Conservation (phyloP, 192 early-diverging fungal genomes). For the Rhizophagus prolifer region DNA sequence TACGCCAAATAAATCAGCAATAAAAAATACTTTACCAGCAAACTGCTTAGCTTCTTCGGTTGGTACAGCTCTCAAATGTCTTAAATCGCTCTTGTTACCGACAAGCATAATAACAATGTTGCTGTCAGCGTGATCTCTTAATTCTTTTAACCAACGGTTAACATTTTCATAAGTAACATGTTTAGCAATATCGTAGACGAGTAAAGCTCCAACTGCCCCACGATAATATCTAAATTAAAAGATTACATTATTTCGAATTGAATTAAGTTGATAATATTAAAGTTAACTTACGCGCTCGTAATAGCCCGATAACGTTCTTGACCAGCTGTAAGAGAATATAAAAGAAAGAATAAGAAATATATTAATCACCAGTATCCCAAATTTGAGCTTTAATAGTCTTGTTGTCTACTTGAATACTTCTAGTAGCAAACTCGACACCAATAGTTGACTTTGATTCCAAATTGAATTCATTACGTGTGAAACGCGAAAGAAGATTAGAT, state of each 20-base stretch:
- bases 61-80: slow-evolving; percentile 91
- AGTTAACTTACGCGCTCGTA: slow-evolving; percentile 57
- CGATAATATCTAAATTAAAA: slow-evolving; percentile 77
- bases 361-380: slow-evolving; percentile 90
- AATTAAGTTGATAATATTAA: slow-evolving; percentile 3
- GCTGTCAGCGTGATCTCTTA: slow-evolving; percentile 94
- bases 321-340: slow-evolving; percentile 43
- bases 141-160: slow-evolving; percentile 96
- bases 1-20: background rate
- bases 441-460: slow-evolving; percentile 98
- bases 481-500: slow-evolving; percentile 95
- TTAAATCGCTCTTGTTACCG: slow-evolving; percentile 99
- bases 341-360: slow-evolving; percentile 23
- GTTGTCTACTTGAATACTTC: slow-evolving; percentile 92
- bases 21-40: slow-evolving; percentile 61
- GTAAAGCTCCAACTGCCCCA: slow-evolving; percentile 93
- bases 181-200: slow-evolving; percentile 98
- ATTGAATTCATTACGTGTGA: slow-evolving; percentile 98
- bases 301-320: slow-evolving; percentile 85
- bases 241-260: background rate
- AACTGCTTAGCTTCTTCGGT: slow-evolving; percentile 98
- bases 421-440: slow-evolving; percentile 97
- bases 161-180: slow-evolving; percentile 95
- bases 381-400: slow-evolving; percentile 99
- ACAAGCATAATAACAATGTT: slow-evolving; percentile 99